Conservation (phyloP, 2,329 filamentous ascomycete genomes). For the Aureobasidium leucospermi region DNA sequence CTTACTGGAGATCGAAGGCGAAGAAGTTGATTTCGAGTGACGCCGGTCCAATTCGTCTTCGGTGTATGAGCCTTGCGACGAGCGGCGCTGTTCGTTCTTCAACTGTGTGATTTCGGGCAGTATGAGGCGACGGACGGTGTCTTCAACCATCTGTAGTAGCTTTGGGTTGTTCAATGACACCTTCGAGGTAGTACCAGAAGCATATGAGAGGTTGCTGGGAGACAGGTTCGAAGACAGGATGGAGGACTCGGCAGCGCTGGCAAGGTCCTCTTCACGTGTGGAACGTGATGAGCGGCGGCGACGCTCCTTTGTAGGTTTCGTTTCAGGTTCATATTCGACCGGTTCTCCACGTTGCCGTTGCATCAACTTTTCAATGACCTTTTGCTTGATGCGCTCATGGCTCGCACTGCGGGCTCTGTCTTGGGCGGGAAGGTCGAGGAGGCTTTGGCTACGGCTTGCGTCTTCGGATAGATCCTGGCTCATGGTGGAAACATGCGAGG, state of each 20-base stretch:
- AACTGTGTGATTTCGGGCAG: conserved; percentile 85
- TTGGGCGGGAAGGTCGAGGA: conserved; percentile 49
- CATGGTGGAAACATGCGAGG: conserved; percentile 32
- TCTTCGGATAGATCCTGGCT: conserved; percentile 42
- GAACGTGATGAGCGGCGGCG: conserved; percentile 36
- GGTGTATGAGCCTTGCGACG: conserved; percentile 54
- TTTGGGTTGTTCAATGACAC: conserved; percentile 83
- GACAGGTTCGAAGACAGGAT: conserved; percentile 52
- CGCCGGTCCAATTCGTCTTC: conserved; percentile 44
- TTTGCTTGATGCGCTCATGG: conserved; percentile 59
- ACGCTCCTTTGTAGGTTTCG: conserved; percentile 24
- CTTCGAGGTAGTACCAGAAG: conserved; percentile 48
- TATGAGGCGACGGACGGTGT: conserved; percentile 83
- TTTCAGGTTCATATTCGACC: conserved; percentile 29
- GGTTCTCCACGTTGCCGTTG: conserved; percentile 41
- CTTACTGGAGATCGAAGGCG: conserved; percentile 51
- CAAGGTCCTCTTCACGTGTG: conserved; percentile 43
- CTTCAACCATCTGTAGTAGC: conserved; percentile 82
- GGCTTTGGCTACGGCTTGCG: conserved; percentile 25
- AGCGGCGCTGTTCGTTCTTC: conserved; percentile 79
- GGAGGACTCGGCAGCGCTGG: conserved; percentile 54
- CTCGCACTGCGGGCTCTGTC: conserved; percentile 57
- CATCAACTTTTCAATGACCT: conserved; percentile 60
- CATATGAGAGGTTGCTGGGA: conserved; percentile 50
- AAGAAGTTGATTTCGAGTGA: conserved; percentile 54